Evolutionary conservation across 2,329 filamentous ascomycete genomes (phyloP), one percentile per base, ranked within the genome.

Genomic region (Alternaria longipes): DNA sequence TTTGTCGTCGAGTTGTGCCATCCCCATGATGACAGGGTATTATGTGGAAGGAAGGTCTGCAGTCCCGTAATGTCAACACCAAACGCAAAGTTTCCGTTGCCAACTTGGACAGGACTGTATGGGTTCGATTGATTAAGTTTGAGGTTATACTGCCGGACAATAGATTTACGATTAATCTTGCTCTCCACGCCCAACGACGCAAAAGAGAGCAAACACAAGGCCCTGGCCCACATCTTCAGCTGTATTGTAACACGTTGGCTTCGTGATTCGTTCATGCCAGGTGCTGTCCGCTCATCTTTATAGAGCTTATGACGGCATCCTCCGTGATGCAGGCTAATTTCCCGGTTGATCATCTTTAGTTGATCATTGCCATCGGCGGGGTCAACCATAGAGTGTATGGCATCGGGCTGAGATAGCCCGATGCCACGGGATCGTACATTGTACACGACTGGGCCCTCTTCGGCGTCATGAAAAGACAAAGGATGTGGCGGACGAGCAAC

Each of bases 91-190:
- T 83, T 78, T 8, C 82, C 82, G 61, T 84, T 84, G 14, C 82
- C 82, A 2, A 84, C 77, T 67, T 83, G 82, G 12, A 88, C 74
- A 0, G 85, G 85, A 9, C 85, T 87, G 20, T 81, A 82, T 16
- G 74, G 66, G 3, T 84, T 84, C 59, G 81, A 84, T 41, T 77
- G 78, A 73, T 81, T 84, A 18, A 84, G 82, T 46, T 69, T 76
- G 34, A 84, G 80, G 57, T 84, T 86, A 72, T 84, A 85, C 8
- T 60, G 64, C 22, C 66, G 68, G 12, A 77, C 67, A 24, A 77
- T 70, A 8, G 67, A 54, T 50, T 73, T 61, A 54, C 75, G 74
- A 60, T 77, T 65, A 47, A 78, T 76, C 20, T 60, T 66, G 44
- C 65, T 45, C 22, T 68, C 52, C 24, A 42, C 63, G 11, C 51